Base-by-base conservation (phyloP, 192 early-diverging fungal genomes). In the Globomyces pollinis-pini region DNA sequence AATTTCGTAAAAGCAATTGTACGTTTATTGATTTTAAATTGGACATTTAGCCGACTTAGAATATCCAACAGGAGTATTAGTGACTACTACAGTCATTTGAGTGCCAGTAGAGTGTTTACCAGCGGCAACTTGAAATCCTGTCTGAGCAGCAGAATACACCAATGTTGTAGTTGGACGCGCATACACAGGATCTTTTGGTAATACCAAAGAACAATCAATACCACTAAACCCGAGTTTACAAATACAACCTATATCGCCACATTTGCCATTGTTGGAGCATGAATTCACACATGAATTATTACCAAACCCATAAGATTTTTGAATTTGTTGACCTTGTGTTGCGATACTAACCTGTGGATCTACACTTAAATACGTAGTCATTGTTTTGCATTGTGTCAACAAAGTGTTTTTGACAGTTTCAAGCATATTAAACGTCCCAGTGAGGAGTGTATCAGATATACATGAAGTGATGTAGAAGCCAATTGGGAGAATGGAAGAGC, bases 201-300 rank as follows among this genome's bases (percentile, higher is more conserved):
- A 28, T 24, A 20, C 53, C 0, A 28, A 13, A 9, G 20, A 35
- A 33, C 53, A 55, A 18, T 41, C 53, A 41, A 55, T 18, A 36
- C 53, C 53, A 41, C 35, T 23, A 24, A 26, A 55, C 12, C 53
- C 53, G 3, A 33, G 35, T 29, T 55, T 55, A 35, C 53, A 55
- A 16, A 13, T 35, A 35, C 53, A 55, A 8, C 53, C 53, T 29
- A 35, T 55, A 8, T 15, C 20, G 8, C 35, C 38, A 35, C 53
- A 55, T 15, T 21, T 9, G 9, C 53, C 53, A 15, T 58, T 32
- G 2, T 26, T 16, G 16, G 31, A 3, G 39, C 57, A 58, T n/a
- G 11, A 21, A 39, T 58, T 58, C 38, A 28, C n/a, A n/a, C 53
- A 55, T 5, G 20, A 7, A 35, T 55, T 55, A 18, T 28, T 36